Percentiles rank a stretch among this genome's conserved stretches.
Evolutionary conservation across 225 moss, liverwort and hornwort genomes (phyloP).

Genomic region (Asterella californica): DNA sequence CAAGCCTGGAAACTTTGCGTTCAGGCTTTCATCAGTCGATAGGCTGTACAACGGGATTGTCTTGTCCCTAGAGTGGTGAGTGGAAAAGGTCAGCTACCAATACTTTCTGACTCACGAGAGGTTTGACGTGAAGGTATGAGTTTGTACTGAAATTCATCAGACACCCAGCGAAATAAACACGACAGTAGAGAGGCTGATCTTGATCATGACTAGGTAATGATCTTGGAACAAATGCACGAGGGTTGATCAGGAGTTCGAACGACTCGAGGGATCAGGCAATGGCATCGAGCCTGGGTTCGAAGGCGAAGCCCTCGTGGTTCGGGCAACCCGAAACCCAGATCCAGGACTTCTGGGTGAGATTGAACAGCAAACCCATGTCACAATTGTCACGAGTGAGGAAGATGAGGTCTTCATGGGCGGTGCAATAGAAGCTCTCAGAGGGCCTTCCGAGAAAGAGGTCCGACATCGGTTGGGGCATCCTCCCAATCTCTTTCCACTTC

Average conservation of each 20-base stretch:
- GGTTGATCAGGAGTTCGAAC: background rate
- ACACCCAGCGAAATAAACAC: background rate
- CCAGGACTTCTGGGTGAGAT: slow-evolving; percentile 52
- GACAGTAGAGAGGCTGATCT: background rate
- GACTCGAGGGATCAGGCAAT: slow-evolving; percentile 27
- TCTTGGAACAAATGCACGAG: background rate
- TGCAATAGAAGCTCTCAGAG: slow-evolving; percentile 64
- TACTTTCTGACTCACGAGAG: background rate
- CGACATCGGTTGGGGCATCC: slow-evolving; percentile 58
- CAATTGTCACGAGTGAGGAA: slow-evolving; percentile 58
- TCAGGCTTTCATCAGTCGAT: background rate
- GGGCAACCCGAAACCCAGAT: slow-evolving; percentile 57
- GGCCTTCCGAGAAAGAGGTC: slow-evolving; percentile 57
- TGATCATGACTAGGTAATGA: background rate
- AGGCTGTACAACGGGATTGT: background rate
- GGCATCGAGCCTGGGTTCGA: slow-evolving; percentile 56
- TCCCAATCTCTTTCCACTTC: slow-evolving; percentile 58
- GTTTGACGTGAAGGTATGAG: background rate
- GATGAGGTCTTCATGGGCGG: slow-evolving; percentile 52
- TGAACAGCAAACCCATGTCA: slow-evolving; percentile 54
- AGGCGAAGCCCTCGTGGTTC: slow-evolving; percentile 50
- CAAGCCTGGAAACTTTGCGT: background rate
- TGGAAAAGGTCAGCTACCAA: background rate
- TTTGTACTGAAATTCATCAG: background rate
- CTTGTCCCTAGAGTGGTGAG: background rate